phyloP scores from a whole-genome alignment of 208 protist genomes.

The Crithidia brevicula region DNA sequence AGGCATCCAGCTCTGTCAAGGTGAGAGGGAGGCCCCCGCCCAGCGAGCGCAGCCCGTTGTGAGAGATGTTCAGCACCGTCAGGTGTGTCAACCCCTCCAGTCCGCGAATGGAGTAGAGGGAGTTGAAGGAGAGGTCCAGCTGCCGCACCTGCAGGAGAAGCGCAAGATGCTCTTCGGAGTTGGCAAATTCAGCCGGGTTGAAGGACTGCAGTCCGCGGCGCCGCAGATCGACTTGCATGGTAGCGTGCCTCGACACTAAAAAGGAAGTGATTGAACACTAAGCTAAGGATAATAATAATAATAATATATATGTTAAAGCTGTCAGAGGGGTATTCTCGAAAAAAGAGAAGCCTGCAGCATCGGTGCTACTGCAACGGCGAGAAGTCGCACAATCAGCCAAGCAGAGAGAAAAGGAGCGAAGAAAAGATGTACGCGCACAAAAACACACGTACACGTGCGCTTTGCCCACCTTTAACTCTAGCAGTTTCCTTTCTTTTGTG shows the following conservation, averaged over 20 bases:
- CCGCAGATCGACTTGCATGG: slow-evolving; percentile 65
- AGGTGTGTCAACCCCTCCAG: slow-evolving; percentile 68
- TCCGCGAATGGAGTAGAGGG: slow-evolving; percentile 50
- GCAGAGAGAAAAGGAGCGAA: no score
- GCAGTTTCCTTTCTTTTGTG: no score
- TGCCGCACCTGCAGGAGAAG: slow-evolving; percentile 39
- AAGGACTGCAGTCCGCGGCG: slow-evolving; percentile 69
- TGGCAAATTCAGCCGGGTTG: slow-evolving; percentile 61
- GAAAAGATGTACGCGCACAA: no score
- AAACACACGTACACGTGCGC: no score
- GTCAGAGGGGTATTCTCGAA: background rate
- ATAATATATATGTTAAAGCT: no score
- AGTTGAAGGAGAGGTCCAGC: slow-evolving; percentile 78
- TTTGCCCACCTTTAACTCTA: no score
- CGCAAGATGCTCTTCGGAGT: slow-evolving; percentile 37
- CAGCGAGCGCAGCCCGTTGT: slow-evolving; percentile 68
- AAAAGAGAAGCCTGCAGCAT: no score
- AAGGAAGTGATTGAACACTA: no score
- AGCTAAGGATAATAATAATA: no score
- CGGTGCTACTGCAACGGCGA: no score
- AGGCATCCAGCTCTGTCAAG: slow-evolving; percentile 62
- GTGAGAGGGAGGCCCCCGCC: slow-evolving; percentile 53
- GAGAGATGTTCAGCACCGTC: slow-evolving; percentile 64
- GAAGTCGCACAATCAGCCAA: no score
- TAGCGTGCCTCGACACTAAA: background rate